Evolutionary conservation across 371 early-diverging fungal genomes (phyloP).

Genomic region (Quaeritorhiza haematococci): DNA sequence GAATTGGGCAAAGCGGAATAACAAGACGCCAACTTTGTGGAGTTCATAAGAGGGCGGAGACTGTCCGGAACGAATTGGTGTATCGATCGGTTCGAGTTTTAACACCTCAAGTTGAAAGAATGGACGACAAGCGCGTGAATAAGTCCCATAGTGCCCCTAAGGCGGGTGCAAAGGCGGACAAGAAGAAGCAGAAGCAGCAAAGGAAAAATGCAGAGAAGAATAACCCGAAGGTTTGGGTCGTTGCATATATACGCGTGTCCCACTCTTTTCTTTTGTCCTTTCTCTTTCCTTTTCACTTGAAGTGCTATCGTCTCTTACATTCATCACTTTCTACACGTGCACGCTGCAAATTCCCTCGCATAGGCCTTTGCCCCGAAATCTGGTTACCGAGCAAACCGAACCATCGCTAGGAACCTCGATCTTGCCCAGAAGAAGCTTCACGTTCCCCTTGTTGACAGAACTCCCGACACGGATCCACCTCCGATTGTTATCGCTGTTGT

Average conservation of each 20-base stretch:
- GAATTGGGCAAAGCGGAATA: too few relatives aligned
- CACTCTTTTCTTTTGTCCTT: not conserved
- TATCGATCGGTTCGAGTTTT: too few relatives aligned
- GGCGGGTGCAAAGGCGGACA: slow-evolving; percentile 82
- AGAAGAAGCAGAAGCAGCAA: slow-evolving; percentile 63
- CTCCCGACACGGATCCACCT: slow-evolving; percentile 87
- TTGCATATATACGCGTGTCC: not conserved
- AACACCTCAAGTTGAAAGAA: too few relatives aligned
- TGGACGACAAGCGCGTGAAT: slow-evolving; percentile 50
- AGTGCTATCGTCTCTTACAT: not conserved
- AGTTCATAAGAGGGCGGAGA: too few relatives aligned
- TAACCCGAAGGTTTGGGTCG: slow-evolving; percentile 71
- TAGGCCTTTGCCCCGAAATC: slow-evolving; percentile 75
- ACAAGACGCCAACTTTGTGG: too few relatives aligned
- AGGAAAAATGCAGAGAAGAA: slow-evolving; percentile 73
- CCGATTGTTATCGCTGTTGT: slow-evolving; percentile 88
- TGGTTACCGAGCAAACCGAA: slow-evolving; percentile 65
- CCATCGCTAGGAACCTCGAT: slow-evolving; percentile 72
- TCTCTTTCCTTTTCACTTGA: not conserved
- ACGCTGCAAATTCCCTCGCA: not conserved
- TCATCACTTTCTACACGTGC: not conserved
- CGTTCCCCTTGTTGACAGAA: slow-evolving; percentile 92
- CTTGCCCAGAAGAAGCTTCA: slow-evolving; percentile 87
- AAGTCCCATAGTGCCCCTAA: slow-evolving; percentile 81
- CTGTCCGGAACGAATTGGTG: too few relatives aligned